Evolutionary conservation across 2,329 filamentous ascomycete genomes (phyloP).

Genomic region (Xylaria sp.): DNA sequence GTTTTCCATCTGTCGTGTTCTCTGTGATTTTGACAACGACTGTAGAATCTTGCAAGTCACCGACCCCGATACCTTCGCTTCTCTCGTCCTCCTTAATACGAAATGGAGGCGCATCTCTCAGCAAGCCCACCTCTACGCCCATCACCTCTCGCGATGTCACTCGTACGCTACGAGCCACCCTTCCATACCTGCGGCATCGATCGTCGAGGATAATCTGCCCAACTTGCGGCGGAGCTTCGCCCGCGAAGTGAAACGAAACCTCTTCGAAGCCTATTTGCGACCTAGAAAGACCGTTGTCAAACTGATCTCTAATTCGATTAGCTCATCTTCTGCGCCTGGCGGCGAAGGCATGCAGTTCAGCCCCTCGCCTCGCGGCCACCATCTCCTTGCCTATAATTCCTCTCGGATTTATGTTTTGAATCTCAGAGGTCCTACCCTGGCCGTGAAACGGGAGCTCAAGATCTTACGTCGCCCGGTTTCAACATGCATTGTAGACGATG

Average conservation of each 20-base stretch:
- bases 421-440: conserved; percentile 66
- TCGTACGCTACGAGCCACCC: conserved; percentile 65
- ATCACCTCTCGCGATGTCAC: conserved; percentile 70
- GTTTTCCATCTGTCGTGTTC: conserved; percentile 18
- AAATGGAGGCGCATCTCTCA: conserved; percentile 74
- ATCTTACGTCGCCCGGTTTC: conserved; percentile 79
- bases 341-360: conserved; percentile 88
- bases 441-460: conserved; percentile 81
- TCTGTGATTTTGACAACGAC: conserved; percentile 27
- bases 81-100: conserved; percentile 70
- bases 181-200: conserved; percentile 48
- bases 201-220: conserved; percentile 63
- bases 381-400: conserved; percentile 84
- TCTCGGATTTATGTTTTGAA: conserved; percentile 85
- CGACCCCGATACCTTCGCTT: conserved; percentile 73
- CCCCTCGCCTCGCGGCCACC: conserved; percentile 78
- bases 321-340: conserved; percentile 82
- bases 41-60: conserved; percentile 68
- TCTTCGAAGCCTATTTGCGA: conserved; percentile 79
- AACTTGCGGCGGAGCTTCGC: conserved; percentile 73
- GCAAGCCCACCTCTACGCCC: conserved; percentile 69
- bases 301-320: conserved; percentile 84
- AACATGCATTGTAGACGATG: conserved; percentile 82
- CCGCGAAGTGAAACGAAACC: conserved; percentile 76
- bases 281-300: conserved; percentile 78